Base-by-base conservation (phyloP, 2,329 filamentous ascomycete species). In the Pseudogymnoascus sp. region DNA sequence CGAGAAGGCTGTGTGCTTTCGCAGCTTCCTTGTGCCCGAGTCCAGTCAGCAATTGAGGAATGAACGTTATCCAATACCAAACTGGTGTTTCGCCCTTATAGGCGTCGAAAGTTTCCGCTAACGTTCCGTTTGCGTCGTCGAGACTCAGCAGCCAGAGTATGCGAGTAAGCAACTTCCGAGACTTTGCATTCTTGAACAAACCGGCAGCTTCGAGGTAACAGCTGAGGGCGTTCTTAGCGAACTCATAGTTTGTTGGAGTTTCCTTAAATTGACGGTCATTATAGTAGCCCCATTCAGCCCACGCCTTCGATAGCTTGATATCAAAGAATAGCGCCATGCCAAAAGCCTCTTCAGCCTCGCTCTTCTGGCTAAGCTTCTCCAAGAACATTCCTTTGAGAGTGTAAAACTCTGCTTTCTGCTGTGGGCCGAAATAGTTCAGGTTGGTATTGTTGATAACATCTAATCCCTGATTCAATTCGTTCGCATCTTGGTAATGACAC, bases 391-490 rank as follows among this genome's bases (percentile, higher is more conserved):
- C 94, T 82, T 99, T 99, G 61, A 99, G 83, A 0, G 94, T 99
- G 79, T 97, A 99, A 77, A 99, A 99, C 74, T 99, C 94, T 7
- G 94, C 94, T 77, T 99, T 99, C 74, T 99, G 94, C 71, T 92
- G 89, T 2, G 89, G 84, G 65, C 92, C 95, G 75, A 99, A 99
- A 79, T 99, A 99, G 75, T 96, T 97, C 63, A 99, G 84, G 70
- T 99, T 99, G 36, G 94, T 99, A 69, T 99, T 99, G 76, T 99
- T 99, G 74, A 99, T 99, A 2, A 99, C 94, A 72, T 99, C 94
- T 67, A 99, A 75, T 1, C 94, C 94, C 72, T 87, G 96, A 61
- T 87, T 93, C 61, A 99, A 84, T 76, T 99, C 94, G 38, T 90
- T 88, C 0, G 89, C 87, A 71, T 97, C 97, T 77, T 97, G 92